Conservation (phyloP, 108 stramenopile species). For the Aurantiochytrium sp. region DNA sequence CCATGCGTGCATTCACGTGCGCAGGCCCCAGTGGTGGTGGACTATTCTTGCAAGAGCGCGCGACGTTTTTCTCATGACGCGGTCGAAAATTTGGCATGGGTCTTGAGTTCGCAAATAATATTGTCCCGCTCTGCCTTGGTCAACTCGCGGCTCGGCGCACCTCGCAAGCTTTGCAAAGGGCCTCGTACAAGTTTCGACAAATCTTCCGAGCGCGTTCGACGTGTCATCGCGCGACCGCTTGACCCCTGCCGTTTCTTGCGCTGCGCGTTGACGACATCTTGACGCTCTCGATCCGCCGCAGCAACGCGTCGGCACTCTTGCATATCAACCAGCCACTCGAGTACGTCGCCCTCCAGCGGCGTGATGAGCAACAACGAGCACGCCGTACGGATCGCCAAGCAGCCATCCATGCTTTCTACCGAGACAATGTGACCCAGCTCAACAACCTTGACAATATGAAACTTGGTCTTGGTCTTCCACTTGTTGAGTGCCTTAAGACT, state of each 20-base stretch:
- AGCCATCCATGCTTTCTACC: background rate
- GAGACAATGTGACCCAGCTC: background rate
- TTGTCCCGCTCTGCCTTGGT: background rate
- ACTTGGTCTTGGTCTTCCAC: slow-evolving; percentile 6
- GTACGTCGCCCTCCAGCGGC: background rate
- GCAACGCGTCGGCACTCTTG: slow-evolving; percentile 4
- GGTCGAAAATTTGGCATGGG: background rate
- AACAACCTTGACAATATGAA: background rate
- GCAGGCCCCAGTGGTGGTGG: too few species aligned
- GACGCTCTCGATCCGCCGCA: background rate
- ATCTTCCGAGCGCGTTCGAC: background rate
- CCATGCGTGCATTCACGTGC: too few species aligned
- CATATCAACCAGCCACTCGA: background rate
- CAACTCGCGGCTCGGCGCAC: background rate
- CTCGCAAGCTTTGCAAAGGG: too few species aligned
- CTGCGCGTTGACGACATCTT: slow-evolving; percentile 7
- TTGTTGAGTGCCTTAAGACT: background rate
- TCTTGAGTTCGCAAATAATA: background rate
- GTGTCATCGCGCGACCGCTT: background rate
- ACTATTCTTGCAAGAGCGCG: too few species aligned
- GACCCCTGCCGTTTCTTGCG: background rate
- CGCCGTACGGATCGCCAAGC: background rate
- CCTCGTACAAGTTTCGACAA: background rate
- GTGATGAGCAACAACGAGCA: background rate
- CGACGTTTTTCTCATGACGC: background rate